These are phyloP conservation scores for Barnettozyma botsteinii DNA, from an alignment of 805 yeast species.

Conservation along the genomic window DNA sequence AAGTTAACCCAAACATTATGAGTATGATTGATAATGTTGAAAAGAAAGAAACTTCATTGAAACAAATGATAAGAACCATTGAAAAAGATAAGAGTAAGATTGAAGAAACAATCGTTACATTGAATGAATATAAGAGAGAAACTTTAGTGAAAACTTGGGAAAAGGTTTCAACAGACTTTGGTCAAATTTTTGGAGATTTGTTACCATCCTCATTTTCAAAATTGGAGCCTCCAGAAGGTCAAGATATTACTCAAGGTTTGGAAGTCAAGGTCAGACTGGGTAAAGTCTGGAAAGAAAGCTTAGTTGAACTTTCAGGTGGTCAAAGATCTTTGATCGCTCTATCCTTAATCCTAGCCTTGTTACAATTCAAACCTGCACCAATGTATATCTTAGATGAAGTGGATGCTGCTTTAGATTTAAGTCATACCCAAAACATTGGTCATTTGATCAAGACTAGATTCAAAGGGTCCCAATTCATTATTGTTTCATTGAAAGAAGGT, in stretches of 20 bases:
- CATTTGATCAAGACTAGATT: conserved; percentile 92
- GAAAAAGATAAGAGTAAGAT: conserved; percentile 87
- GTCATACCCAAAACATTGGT: conserved; percentile 97
- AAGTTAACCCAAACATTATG: conserved; percentile 83
- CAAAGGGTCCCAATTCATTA: conserved; percentile 93
- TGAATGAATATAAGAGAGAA: conserved; percentile 79
- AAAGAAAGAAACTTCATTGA: conserved; percentile 73
- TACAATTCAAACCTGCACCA: conserved; percentile 97
- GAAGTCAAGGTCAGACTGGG: conserved; percentile 90
- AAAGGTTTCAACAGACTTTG: conserved; percentile 85
- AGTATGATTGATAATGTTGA: conserved; percentile 88
- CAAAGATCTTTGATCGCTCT: conserved; percentile 92
- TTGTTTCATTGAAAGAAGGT: conserved; percentile 95
- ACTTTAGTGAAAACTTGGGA: conserved; percentile 81
- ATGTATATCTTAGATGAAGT: conserved; percentile 97
- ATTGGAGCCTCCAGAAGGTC: conserved; percentile 73
- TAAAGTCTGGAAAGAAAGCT: conserved; percentile 89
- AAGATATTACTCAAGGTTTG: conserved; percentile 82
- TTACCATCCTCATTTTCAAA: conserved; percentile 89
- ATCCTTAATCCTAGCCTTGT: conserved; percentile 82
- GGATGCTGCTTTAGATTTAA: conserved; percentile 95
- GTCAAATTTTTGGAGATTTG: conserved; percentile 80
- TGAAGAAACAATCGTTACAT: conserved; percentile 75
- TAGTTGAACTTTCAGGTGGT: conserved; percentile 95
- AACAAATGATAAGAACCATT: conserved; percentile 76